Evolutionary conservation across 2,329 filamentous ascomycete genomes (phyloP), one percentile per base, ranked within the genome.

Genomic region (Aureobasidium pullulans): DNA sequence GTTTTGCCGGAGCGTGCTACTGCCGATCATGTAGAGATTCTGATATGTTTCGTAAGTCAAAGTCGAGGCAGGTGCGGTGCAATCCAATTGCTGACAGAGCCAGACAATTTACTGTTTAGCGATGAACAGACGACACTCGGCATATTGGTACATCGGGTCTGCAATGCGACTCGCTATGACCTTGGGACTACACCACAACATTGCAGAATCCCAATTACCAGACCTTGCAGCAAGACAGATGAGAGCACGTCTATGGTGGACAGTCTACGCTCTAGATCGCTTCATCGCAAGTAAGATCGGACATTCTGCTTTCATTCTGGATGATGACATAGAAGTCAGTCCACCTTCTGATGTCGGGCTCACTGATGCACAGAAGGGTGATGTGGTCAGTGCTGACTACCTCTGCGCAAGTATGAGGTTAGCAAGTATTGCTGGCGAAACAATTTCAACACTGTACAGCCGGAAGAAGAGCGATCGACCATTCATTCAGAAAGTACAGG

Each of bases 21-120:
- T 0, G 66, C 79, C 7, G 75, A 78, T 5, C 66, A 73, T 3
- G 71, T 80, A 6, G 77, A 80, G 62, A 69, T 75, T 1, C 62
- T 75, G 8, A 64, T 79, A 1, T 68, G 79, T 1, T 69, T 80
- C 15, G 76, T 57, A 11, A 57, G 52, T 42, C 15, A 10, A 28
- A 7, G n/a, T 42, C 15, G n/a, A n/a, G 6, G n/a, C 11, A 42
- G 37, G 8, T 23, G 28, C 6, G 16, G 34, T 19, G 4, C n/a
- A n/a, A 6, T 7, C 3, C 9, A 6, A 10, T 23, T 9, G 32
- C 15, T 42, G 31, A 29, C 40, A 28, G 40, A 36, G 16, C 19
- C 7, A 57, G 52, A 57, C 52, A 1, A 34, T 57, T 9, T 57
- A 57, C 13, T 57, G 40, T 2, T n/a, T 57, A 19, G 52, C 52